phyloP scores from a whole-genome alignment of 352 stramenopile genomes.

The Halophytophthora polymorphica region DNA sequence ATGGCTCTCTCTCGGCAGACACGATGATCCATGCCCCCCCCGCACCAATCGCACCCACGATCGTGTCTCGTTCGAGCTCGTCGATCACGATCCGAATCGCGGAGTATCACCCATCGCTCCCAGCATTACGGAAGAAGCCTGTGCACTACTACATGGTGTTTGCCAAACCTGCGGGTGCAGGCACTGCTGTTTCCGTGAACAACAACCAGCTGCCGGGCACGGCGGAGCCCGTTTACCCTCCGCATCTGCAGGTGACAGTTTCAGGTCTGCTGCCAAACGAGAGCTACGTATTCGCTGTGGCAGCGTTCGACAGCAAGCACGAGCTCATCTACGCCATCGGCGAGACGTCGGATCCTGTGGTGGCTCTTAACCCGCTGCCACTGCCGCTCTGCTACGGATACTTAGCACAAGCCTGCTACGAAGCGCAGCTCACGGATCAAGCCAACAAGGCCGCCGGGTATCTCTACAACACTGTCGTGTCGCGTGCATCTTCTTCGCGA shows the following conservation, averaged over 20 bases:
- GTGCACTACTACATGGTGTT: constrained; percentile 81
- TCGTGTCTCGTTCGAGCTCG: constrained; percentile 52
- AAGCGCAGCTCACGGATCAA: constrained; percentile 22
- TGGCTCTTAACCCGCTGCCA: constrained; percentile 65
- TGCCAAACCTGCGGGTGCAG: constrained; percentile 59
- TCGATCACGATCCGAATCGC: constrained; percentile 50
- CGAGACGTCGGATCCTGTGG: constrained; percentile 52
- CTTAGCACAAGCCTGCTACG: constrained; percentile 50
- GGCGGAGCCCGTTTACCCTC: constrained; percentile 38
- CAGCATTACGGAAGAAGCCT: constrained; percentile 21
- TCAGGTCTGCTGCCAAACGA: constrained; percentile 60
- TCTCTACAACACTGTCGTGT: constrained; percentile 52
- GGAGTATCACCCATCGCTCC: constrained; percentile 26
- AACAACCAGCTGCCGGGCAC: constrained; percentile 68
- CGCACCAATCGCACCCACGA: constrained; percentile 37
- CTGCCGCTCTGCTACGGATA: constrained; percentile 70
- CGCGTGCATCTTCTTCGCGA: constrained; percentile 18
- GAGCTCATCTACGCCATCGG: constrained; percentile 70
- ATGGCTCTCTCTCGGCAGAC: background rate
- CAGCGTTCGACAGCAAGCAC: constrained; percentile 63
- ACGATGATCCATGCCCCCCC: background rate
- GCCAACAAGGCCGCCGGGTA: constrained; percentile 38
- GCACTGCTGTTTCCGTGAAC: constrained; percentile 75
- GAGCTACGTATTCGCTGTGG: constrained; percentile 81
- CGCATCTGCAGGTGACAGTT: constrained; percentile 31